Evolutionary conservation across 495 filamentous ascomycete genomes (phyloP).

Genomic region (Jackrogersella minutella): DNA sequence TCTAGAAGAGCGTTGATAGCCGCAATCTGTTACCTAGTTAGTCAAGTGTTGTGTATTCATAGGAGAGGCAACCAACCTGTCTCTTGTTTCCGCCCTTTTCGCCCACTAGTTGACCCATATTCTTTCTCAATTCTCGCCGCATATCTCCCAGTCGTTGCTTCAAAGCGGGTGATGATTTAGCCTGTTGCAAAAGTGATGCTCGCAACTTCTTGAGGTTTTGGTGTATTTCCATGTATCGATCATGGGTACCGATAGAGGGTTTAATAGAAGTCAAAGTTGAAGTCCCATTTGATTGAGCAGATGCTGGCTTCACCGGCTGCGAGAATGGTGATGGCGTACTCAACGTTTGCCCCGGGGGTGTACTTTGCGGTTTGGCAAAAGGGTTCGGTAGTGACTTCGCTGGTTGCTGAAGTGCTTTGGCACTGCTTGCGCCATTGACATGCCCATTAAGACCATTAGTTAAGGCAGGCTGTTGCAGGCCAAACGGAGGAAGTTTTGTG

Average conservation of each 20-base stretch:
- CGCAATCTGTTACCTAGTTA: conserved; percentile 49
- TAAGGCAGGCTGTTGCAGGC: conserved; percentile 14
- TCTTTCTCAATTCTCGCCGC: conserved; percentile 74
- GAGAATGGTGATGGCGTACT: conserved; percentile 13
- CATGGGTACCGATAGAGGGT: conserved; percentile 33
- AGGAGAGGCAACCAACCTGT: conserved; percentile 54
- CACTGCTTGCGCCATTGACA: conserved; percentile 15
- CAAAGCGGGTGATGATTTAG: conserved; percentile 54
- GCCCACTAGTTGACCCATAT: conserved; percentile 75
- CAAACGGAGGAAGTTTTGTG: neutral
- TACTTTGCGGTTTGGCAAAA: neutral
- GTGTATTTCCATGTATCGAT: conserved; percentile 75
- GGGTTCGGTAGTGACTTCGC: conserved; percentile 10
- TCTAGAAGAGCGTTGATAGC: conserved; percentile 53
- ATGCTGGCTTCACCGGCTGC: neutral
- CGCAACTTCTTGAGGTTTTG: conserved; percentile 76
- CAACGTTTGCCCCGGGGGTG: conserved; percentile 1
- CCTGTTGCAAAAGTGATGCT: conserved; percentile 60
- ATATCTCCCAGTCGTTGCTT: conserved; percentile 77
- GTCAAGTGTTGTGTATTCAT: neutral
- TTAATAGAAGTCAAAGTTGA: neutral
- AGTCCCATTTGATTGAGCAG: conserved; percentile 13
- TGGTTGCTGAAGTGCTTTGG: conserved; percentile 12
- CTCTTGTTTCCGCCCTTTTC: conserved; percentile 67
- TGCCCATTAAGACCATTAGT: conserved; percentile 16